These are phyloP conservation scores for Creolimax fragrantissima DNA, from an alignment of 78 protist genomes.

Conservation along the genomic window DNA sequence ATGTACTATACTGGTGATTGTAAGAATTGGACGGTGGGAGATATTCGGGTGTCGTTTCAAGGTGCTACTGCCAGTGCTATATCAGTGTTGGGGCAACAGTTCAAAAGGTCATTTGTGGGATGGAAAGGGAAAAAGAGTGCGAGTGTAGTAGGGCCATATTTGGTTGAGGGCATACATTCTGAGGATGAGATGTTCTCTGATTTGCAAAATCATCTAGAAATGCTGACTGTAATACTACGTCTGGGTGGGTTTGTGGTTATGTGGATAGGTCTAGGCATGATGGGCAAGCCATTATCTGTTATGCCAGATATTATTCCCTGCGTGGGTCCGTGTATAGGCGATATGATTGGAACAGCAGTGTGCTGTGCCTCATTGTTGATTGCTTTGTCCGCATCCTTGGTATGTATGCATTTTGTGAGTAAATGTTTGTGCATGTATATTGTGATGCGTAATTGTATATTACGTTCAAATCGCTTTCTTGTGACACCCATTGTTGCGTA, in stretches of 20 bases:
- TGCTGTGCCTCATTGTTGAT: not conserved
- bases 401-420: too few relatives aligned
- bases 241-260: not conserved
- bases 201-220: not conserved
- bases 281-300: not conserved
- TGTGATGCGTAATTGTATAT: too few relatives aligned
- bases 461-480: too few relatives aligned
- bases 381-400: not conserved
- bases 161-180: not conserved
- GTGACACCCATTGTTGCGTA: too few relatives aligned
- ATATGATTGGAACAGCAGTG: not conserved
- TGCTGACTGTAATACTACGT: not conserved
- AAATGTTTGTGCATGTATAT: too few relatives aligned
- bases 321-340: not conserved
- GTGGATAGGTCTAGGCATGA: not conserved
- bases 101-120: not conserved
- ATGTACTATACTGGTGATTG: not conserved
- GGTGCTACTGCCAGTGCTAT: not conserved
- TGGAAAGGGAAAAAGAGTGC: not conserved
- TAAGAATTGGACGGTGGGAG: not conserved
- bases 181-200: not conserved
- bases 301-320: not conserved
- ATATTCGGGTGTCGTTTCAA: not conserved
- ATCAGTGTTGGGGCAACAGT: not conserved
- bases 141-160: not conserved